A percentile compares a stretch with the other conserved stretches of the same genome.
phyloP scores from a whole-genome alignment of 1,284 basidiomycete species.

The Cystobasidiaceae sp. region DNA sequence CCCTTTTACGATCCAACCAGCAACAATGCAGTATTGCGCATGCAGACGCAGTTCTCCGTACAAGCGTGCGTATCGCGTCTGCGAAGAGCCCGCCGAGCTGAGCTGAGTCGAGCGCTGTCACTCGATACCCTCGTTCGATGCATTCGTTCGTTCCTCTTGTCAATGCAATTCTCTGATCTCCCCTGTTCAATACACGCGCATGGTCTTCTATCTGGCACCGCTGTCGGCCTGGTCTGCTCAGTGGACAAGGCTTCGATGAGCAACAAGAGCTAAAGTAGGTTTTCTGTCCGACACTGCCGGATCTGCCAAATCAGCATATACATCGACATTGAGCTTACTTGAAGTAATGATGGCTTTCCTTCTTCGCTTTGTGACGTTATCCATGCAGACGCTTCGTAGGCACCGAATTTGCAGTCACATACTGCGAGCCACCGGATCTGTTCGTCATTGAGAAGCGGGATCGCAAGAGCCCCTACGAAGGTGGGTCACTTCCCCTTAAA shows the following conservation, averaged over 20 bases:
- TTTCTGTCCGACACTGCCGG: too few relatives aligned
- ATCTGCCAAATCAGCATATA: neutral
- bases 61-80: slow-evolving; percentile 47
- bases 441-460: slow-evolving; percentile 83
- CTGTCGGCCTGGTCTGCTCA: too few relatives aligned
- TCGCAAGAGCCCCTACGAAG: slow-evolving; percentile 46
- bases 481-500: neutral
- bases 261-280: slow-evolving; percentile 69
- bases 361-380: neutral
- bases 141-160: too few relatives aligned
- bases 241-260: slow-evolving; percentile 58
- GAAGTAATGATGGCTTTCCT: neutral
- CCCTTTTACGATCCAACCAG: slow-evolving; percentile 87
- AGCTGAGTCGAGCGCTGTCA: too few relatives aligned
- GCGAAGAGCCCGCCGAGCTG: too few relatives aligned
- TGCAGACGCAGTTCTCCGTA: slow-evolving; percentile 61
- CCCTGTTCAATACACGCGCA: too few relatives aligned
- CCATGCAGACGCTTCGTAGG: slow-evolving; percentile 66
- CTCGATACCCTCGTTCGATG: too few relatives aligned
- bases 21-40: slow-evolving; percentile 77
- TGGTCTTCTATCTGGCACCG: too few relatives aligned
- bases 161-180: too few relatives aligned
- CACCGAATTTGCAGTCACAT: slow-evolving; percentile 73
- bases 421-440: slow-evolving; percentile 66
- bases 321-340: neutral